Percentiles rank a stretch among this genome's conserved stretches.
phyloP scores from a whole-genome alignment of 345 rosid species.

The Pelargonium nanum region DNA sequence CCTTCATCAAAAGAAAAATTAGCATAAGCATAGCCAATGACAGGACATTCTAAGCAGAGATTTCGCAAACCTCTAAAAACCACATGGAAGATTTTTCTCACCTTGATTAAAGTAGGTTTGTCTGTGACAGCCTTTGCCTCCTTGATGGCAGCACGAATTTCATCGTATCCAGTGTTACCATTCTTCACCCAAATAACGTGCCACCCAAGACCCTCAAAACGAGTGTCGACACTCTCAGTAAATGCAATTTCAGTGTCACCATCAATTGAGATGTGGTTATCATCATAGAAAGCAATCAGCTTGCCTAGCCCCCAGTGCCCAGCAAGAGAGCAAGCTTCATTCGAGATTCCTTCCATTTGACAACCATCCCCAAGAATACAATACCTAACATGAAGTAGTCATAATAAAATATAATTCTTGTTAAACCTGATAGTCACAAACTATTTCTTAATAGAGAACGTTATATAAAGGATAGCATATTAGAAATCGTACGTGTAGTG shows the following conservation, averaged over 20 bases:
- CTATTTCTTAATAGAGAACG: neutral
- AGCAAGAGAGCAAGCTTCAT: conserved; percentile 37
- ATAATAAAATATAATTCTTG: no score
- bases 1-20: conserved; percentile 18
- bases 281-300: conserved; percentile 29
- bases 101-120: conserved; percentile 28
- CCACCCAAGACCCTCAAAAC: conserved; percentile 34
- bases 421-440: no score
- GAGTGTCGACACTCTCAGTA: conserved; percentile 23
- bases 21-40: neutral
- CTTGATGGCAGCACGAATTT: conserved; percentile 9
- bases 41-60: neutral
- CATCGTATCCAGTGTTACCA: conserved; percentile 12
- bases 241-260: conserved; percentile 22
- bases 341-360: conserved; percentile 35
- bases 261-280: conserved; percentile 27
- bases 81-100: conserved; percentile 1
- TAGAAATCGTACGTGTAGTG: conserved; percentile 18
- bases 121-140: conserved; percentile 12
- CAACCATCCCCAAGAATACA: conserved; percentile 38
- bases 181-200: conserved; percentile 16
- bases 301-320: conserved; percentile 32
- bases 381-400: conserved; percentile 9
- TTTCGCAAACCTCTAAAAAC: neutral
- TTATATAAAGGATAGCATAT: neutral